phyloP scores from a whole-genome alignment of 306 rosid species.

The Fragaria nilgerrensis region DNA sequence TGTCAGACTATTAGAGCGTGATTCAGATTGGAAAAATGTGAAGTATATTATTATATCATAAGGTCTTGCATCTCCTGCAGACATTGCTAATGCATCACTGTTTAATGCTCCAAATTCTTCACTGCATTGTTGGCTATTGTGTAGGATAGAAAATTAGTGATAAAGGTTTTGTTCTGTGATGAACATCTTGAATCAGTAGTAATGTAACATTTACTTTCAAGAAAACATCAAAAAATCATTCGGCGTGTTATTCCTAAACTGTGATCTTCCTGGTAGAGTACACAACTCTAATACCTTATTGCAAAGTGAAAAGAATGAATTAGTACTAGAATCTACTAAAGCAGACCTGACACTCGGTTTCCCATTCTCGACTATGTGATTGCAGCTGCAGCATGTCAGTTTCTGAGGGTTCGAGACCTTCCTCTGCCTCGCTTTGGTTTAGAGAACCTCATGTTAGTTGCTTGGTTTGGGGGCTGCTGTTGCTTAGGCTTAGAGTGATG shows the following conservation, averaged over 20 bases:
- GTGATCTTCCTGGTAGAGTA: neutral
- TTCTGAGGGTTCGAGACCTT: neutral
- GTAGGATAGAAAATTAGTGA: too few relatives aligned
- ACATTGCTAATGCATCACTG: too few relatives aligned
- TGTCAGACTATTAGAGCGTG: too few relatives aligned
- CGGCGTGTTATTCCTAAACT: neutral
- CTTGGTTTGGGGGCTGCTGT: neutral
- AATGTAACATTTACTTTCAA: neutral
- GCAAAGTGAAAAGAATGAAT: neutral
- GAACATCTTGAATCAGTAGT: neutral
- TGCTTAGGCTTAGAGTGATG: neutral
- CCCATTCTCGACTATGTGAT: neutral
- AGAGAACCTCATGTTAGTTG: neutral
- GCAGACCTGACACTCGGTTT: neutral
- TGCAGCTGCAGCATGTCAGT: neutral
- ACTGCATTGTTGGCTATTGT: too few relatives aligned
- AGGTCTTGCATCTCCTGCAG: neutral
- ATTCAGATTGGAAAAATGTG: too few relatives aligned
- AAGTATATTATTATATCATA: too few relatives aligned
- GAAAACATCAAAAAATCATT: neutral
- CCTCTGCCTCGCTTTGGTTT: neutral
- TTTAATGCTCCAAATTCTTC: too few relatives aligned
- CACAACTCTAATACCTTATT: neutral
- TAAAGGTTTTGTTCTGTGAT: too few relatives aligned
- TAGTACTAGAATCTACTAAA: neutral